Conservation (phyloP, 306 rosid genomes). For the Prunus mume region DNA sequence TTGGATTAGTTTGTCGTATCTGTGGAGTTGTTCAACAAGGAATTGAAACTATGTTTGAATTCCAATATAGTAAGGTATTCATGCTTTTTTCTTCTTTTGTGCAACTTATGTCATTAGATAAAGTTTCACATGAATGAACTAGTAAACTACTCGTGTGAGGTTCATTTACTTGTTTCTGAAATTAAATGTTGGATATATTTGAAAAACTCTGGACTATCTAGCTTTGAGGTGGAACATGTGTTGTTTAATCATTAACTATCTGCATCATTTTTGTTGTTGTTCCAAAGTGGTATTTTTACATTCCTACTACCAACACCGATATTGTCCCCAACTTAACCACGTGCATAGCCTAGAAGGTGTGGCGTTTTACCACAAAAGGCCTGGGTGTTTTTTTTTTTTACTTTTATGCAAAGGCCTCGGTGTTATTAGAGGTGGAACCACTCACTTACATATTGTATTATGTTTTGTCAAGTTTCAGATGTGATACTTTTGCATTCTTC, state of each 20-base stretch:
- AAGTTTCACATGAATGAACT: neutral
- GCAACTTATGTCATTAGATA: neutral
- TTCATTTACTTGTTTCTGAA: neutral
- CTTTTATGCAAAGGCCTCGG: too few relatives aligned
- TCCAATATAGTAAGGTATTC: conserved; percentile 55
- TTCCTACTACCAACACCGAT: too few relatives aligned
- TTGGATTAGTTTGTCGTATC: conserved; percentile 79
- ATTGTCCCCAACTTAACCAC: too few relatives aligned
- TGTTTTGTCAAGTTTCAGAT: neutral
- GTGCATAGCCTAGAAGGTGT: too few relatives aligned
- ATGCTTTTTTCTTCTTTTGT: neutral
- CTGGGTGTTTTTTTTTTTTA: too few relatives aligned
- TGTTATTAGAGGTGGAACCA: too few relatives aligned
- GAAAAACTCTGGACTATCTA: neutral
- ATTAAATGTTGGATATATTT: neutral
- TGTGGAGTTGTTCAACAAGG: conserved; percentile 70
- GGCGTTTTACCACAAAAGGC: too few relatives aligned
- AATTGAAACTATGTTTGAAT: conserved; percentile 85
- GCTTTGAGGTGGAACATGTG: neutral
- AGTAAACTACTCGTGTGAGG: neutral
- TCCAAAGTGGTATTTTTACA: too few relatives aligned
- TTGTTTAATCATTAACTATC: too few relatives aligned
- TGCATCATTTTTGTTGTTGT: too few relatives aligned
- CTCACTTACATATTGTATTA: too few relatives aligned
- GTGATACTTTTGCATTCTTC: neutral